Conservation (phyloP, 352 stramenopile genomes). For the Phytophthora megakarya region DNA sequence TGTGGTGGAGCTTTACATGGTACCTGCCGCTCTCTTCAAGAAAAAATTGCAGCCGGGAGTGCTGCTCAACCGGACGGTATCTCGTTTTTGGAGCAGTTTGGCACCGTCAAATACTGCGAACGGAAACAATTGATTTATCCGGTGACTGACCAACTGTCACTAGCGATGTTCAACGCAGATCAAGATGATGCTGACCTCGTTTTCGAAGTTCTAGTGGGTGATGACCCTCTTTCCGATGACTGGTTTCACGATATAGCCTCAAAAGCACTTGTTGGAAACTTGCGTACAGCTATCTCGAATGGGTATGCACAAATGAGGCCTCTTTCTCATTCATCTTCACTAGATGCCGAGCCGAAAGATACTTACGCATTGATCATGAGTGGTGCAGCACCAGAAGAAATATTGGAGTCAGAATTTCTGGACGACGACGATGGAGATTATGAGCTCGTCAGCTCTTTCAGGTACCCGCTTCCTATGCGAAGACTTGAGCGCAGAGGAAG, state of each 20-base stretch:
- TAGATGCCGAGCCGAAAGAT: neutral
- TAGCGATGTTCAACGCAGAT: conserved; percentile 42
- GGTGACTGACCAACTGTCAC: conserved; percentile 36
- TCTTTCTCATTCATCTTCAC: neutral
- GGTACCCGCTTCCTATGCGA: conserved; percentile 29
- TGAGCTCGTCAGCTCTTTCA: conserved; percentile 35
- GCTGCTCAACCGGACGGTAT: conserved; percentile 19
- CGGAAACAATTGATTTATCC: conserved; percentile 41
- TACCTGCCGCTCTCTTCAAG: neutral
- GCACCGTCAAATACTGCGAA: conserved; percentile 46
- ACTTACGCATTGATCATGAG: conserved; percentile 47
- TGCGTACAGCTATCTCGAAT: neutral
- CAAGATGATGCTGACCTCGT: conserved; percentile 49
- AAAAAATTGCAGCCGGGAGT: conserved; percentile 5
- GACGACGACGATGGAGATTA: conserved; percentile 36
- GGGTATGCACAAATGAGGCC: neutral
- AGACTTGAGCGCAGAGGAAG: conserved; percentile 4
- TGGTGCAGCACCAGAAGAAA: conserved; percentile 33
- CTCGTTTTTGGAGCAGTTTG: conserved; percentile 42
- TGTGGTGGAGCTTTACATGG: neutral
- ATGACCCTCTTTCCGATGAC: conserved; percentile 44
- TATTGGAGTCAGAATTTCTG: conserved; percentile 36
- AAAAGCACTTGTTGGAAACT: neutral
- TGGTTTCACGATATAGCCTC: conserved; percentile 44
- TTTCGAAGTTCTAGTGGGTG: conserved; percentile 46